Evolutionary conservation across 2,329 filamentous ascomycete species (phyloP), one percentile per base, ranked within the genome.

Genomic region (Dactylellina cionopaga): DNA sequence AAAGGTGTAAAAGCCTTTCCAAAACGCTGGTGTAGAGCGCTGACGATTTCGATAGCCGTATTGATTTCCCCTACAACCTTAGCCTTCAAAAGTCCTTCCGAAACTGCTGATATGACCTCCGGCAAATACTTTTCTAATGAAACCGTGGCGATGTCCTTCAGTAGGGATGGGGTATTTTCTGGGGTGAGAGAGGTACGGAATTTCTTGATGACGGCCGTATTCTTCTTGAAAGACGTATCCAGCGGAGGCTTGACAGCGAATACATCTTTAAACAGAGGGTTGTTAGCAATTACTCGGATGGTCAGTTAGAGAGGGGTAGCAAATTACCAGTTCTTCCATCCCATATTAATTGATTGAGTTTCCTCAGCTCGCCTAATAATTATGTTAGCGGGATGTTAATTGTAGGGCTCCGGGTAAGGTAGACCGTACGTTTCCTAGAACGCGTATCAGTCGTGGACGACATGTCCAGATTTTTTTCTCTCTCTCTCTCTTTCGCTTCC

Each of bases 201-300:
- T 55, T 76, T 75, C 56, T 78, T 78, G 63, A 78, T 78, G 27
- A 78, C 75, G 9, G 76, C 75, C 5, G 76, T 78, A 33, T 78
- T 78, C 62, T 78, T 78, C 66, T 77, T 78, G 49, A 78, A 75
- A n/a, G 76, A 77, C 17, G 76, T 76, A 58, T 78, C 76, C 29
- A 78, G 71, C 25, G 76, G 74, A 15, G 65, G 55, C 51, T 75
- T 64, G 37, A 73, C 73, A 35, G 70, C 69, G 44, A 77, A 77
- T 17, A 78, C 74, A 58, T 75, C 76, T 77, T 58, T n/a, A 10
- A 17, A 22, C 5, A 37, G 15, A 27, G 17, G 17, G 33, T 37
- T 55, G 17, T 64, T 43, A 63, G 56, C 35, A 11, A 17, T 43
- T 31, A 3, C 33, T 9, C 25, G 3, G 31, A 39, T 9, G 29